Conservation (phyloP, 2,329 filamentous ascomycete species). For the Aspergillus sp. region DNA sequence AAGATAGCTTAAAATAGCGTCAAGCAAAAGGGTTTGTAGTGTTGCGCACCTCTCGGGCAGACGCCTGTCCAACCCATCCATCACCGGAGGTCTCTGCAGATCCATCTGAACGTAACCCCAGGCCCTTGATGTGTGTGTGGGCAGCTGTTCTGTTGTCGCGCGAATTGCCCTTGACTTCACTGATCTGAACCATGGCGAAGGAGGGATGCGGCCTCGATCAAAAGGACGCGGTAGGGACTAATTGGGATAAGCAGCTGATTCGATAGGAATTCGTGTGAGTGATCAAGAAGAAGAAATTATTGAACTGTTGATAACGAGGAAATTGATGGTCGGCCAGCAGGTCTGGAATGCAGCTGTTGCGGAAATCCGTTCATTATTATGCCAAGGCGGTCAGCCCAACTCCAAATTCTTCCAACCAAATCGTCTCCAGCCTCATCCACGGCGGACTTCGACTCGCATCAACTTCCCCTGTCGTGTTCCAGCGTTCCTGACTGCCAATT, state of each 20-base stretch:
- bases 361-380: slow-evolving; percentile 14
- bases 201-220: slow-evolving; percentile 24
- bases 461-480: slow-evolving; percentile 17
- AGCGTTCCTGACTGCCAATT: slow-evolving; percentile 11
- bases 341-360: slow-evolving; percentile 16
- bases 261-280: background rate
- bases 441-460: background rate
- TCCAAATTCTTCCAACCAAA: slow-evolving; percentile 32
- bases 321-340: slow-evolving; percentile 12
- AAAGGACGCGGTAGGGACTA: slow-evolving; percentile 18
- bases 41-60: slow-evolving; percentile 75
- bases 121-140: slow-evolving; percentile 96
- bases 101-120: slow-evolving; percentile 84
- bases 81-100: slow-evolving; percentile 74
- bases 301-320: background rate
- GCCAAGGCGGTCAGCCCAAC: slow-evolving; percentile 36
- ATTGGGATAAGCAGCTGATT: background rate
- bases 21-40: background rate
- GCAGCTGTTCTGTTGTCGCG: slow-evolving; percentile 95
- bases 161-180: slow-evolving; percentile 89
- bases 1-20: background rate
- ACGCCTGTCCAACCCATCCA: slow-evolving; percentile 86
- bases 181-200: slow-evolving; percentile 75
- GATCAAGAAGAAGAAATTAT: slow-evolving; percentile 10
- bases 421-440: slow-evolving; percentile 1